phyloP scores from a whole-genome alignment of 179 eudicot genomes.

The Drosera spatulata region DNA sequence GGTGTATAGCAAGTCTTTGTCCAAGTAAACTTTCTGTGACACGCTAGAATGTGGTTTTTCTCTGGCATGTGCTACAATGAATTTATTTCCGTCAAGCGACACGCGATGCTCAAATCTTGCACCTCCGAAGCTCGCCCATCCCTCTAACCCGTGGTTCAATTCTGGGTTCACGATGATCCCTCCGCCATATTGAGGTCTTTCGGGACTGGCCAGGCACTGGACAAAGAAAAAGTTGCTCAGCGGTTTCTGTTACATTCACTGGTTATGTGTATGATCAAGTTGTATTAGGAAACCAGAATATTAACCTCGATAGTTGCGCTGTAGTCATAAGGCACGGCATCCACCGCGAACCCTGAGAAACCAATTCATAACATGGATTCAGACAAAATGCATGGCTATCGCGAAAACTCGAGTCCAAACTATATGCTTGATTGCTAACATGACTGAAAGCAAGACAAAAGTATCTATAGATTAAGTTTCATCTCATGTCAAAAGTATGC shows the following conservation, averaged over 20 bases:
- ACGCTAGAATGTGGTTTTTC: slow-evolving; percentile 23
- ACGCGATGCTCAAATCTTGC: slow-evolving; percentile 19
- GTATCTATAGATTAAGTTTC: no score
- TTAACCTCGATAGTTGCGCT: slow-evolving; percentile 32
- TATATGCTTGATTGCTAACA: no score
- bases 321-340: slow-evolving; percentile 37
- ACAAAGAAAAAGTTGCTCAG: not conserved
- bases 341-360: slow-evolving; percentile 13
- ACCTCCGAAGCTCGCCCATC: slow-evolving; percentile 44
- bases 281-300: not conserved
- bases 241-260: not conserved
- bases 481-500: no score
- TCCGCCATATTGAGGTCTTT: slow-evolving; percentile 45
- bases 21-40: slow-evolving; percentile 30
- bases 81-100: slow-evolving; percentile 34
- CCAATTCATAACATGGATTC: not conserved
- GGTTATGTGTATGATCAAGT: not conserved
- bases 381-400: no score
- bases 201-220: slow-evolving; percentile 45
- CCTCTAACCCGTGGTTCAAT: slow-evolving; percentile 36
- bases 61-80: slow-evolving; percentile 30
- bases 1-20: slow-evolving; percentile 32
- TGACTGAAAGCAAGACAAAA: no score
- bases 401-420: no score
- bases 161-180: slow-evolving; percentile 55